phyloP scores from a whole-genome alignment of 2,329 filamentous ascomycete genomes.

The Pseudogymnoascus sp. region DNA sequence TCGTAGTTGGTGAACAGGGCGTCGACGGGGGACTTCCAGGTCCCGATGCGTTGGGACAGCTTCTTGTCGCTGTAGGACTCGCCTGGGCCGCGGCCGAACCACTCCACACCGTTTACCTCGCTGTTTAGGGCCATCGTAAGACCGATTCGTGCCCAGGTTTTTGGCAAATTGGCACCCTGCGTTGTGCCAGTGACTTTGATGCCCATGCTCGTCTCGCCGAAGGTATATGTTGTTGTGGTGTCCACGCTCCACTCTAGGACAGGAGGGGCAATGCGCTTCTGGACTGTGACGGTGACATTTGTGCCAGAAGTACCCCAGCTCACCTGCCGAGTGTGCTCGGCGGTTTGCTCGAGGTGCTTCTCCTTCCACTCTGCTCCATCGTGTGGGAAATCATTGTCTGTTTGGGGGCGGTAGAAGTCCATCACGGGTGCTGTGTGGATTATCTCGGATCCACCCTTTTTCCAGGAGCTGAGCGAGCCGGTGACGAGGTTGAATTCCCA shows the following conservation, averaged over 20 bases:
- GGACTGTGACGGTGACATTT: constrained; percentile 37
- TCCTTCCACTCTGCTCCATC: constrained; percentile 51
- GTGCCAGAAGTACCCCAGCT: constrained; percentile 16
- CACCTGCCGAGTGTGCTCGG: constrained; percentile 35
- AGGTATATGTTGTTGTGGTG: constrained; percentile 47
- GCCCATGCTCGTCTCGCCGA: constrained; percentile 42
- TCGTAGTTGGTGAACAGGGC: constrained; percentile 57
- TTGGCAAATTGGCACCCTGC: constrained; percentile 43
- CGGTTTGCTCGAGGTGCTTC: constrained; percentile 40
- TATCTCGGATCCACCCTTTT: constrained; percentile 33
- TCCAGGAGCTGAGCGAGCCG: constrained; percentile 40
- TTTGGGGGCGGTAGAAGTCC: constrained; percentile 25
- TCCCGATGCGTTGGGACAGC: constrained; percentile 50
- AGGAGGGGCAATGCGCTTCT: constrained; percentile 53
- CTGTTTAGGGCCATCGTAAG: constrained; percentile 42
- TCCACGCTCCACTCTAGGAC: constrained; percentile 56
- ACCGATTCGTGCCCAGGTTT: constrained; percentile 57
- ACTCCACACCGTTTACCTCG: constrained; percentile 39
- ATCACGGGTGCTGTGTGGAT: constrained; percentile 41
- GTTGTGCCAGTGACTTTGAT: constrained; percentile 45
- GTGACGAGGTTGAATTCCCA: constrained; percentile 41
- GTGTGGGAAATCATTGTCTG: constrained; percentile 22
- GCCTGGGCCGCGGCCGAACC: constrained; percentile 62
- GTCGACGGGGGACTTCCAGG: constrained; percentile 42
- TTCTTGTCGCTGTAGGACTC: constrained; percentile 64